Evolutionary conservation across 192 early-diverging fungal species (phyloP).

Genomic region (Podila minutissima): DNA sequence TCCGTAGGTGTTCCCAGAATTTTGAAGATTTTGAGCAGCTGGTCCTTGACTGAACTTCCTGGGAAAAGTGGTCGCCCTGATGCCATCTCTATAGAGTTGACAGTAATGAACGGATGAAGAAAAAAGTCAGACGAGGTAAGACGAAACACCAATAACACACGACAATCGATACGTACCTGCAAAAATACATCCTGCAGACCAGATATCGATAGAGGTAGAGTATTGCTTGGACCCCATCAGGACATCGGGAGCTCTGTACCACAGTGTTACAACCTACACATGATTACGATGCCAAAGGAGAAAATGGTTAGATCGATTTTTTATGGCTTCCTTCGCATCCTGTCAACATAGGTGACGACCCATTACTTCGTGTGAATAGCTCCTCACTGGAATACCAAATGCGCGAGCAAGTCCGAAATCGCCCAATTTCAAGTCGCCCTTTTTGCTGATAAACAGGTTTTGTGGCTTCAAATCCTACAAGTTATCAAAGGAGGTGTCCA

Average conservation of each 20-base stretch:
- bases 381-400: constrained; percentile 96
- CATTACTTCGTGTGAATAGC: constrained; percentile 82
- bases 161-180: constrained; percentile 57
- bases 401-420: constrained; percentile 99
- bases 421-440: constrained; percentile 86
- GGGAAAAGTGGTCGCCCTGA: constrained; percentile 92
- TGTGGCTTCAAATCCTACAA: constrained; percentile 86
- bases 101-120: background rate
- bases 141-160: no score
- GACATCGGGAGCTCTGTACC: constrained; percentile 91
- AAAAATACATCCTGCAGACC: constrained; percentile 91
- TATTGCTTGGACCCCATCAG: constrained; percentile 90
- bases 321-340: background rate
- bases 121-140: background rate
- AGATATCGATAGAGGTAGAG: constrained; percentile 88
- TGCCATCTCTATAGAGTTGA: constrained; percentile 72
- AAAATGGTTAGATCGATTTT: background rate
- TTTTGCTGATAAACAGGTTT: constrained; percentile 92
- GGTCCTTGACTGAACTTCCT: constrained; percentile 88
- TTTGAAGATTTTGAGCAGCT: constrained; percentile 93
- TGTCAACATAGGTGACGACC: background rate
- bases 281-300: no score
- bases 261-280: constrained; percentile 79
- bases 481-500: background rate
- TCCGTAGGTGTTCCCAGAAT: constrained; percentile 85